Evolutionary conservation across 306 rosid species (phyloP), one percentile per base, ranked within the genome.

Genomic region (Quercus gilva): DNA sequence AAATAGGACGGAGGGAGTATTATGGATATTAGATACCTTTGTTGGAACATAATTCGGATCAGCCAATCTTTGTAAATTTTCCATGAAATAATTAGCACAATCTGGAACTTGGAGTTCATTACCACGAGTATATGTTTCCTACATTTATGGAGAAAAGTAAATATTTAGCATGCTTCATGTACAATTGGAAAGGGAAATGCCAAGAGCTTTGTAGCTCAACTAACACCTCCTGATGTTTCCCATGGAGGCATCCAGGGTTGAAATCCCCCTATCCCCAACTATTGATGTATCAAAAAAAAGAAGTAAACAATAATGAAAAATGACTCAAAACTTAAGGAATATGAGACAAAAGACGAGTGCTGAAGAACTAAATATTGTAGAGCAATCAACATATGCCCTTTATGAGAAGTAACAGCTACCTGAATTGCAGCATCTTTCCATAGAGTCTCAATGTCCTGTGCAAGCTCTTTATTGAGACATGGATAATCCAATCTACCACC

Each of bases 51-150:
- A 95, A 87, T 87, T 88, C 13, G 83, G 76, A 64, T 93, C 98
- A 28, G 98, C 84, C 75, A 95, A 82, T 84, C 98, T 90, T 77
- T 90, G 91, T 71, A 95, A 87, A 86, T 89, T 95, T 83, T 91
- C 98, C 96, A 95, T 93, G 90, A 95, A 93, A 85, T 93, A 95
- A 70, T 88, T 80, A 19, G 99, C 82, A 85, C 99, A 95, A 18
- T 95, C 99, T 51, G 99, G 99, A 93, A 95, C 92, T 85, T 93
- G 99, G 77, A 95, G 94, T 79, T 91, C 98, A 80, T 88, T 93
- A 63, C 99, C 94, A 51, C 96, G 99, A 76, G 87, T 79, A 85
- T 85, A 90, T 43, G 99, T 95, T 87, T 95, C 99, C 99, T 95
- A 76, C 82, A 86, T 76, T 77, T 19, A 63, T 61, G 82, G 55